Evolutionary conservation across 202 grass and related monocot species (phyloP).

Genomic region (Hordeum pubiflorum): DNA sequence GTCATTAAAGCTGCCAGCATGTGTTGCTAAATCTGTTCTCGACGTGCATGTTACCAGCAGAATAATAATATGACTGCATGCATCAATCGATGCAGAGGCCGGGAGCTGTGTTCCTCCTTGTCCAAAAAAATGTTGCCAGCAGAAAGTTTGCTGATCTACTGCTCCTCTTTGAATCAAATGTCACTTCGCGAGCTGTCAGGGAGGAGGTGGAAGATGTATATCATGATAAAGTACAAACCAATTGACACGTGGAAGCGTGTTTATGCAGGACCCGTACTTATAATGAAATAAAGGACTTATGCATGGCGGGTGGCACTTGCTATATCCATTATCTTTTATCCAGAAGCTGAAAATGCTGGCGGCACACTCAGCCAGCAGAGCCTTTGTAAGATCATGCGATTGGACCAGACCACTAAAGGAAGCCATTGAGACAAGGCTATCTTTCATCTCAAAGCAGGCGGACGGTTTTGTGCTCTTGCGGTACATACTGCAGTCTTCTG

Average conservation of each 20-base stretch:
- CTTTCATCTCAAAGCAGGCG: no score
- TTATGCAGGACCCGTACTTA: neutral
- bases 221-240: neutral
- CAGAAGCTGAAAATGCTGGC: neutral
- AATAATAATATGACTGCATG: no score
- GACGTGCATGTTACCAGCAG: no score
- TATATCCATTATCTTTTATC: neutral
- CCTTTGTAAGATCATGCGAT: no score
- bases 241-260: neutral
- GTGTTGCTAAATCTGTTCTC: neutral
- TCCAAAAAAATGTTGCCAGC: neutral
- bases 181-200: neutral
- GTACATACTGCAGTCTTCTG: neutral
- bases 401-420: no score
- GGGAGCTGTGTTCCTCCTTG: no score
- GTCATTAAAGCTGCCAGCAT: neutral
- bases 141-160: neutral
- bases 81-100: no score
- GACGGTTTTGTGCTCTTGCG: no score
- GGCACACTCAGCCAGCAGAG: neutral
- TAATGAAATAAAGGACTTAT: neutral
- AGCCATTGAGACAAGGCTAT: no score
- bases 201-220: neutral
- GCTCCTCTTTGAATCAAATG: neutral
- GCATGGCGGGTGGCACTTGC: neutral